These are phyloP conservation scores for Didymella sp. DNA, from an alignment of 2,329 filamentous ascomycete genomes.

Conservation along the genomic window DNA sequence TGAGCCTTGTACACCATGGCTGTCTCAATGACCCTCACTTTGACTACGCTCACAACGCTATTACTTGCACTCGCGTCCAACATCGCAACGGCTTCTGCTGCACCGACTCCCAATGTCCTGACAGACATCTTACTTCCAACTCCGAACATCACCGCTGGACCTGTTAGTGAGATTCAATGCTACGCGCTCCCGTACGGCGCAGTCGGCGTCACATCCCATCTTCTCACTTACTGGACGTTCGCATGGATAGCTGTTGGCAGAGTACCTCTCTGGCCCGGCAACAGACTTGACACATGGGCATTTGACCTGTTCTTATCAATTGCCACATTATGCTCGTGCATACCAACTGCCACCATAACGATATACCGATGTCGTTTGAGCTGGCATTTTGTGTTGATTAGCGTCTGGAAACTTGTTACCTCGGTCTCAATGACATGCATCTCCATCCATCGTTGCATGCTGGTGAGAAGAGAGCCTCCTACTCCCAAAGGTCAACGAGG, in stretches of 20 bases:
- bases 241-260: constrained; percentile 51
- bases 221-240: constrained; percentile 52
- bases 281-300: constrained; percentile 6
- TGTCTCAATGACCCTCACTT: neutral
- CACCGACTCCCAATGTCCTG: neutral
- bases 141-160: constrained; percentile 18
- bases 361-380: constrained; percentile 26
- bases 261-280: constrained; percentile 21
- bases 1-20: constrained; percentile 1
- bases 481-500: too few species aligned
- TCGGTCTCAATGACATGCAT: constrained; percentile 21
- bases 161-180: constrained; percentile 27
- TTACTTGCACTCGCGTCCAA: neutral
- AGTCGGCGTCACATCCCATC: constrained; percentile 48
- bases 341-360: constrained; percentile 22
- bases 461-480: neutral
- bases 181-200: constrained; percentile 30
- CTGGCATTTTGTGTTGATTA: constrained; percentile 27
- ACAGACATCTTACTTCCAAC: constrained; percentile 12
- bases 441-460: constrained; percentile 22
- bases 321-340: constrained; percentile 16
- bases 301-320: constrained; percentile 19
- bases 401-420: constrained; percentile 26
- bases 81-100: neutral
- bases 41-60: neutral